Conservation (phyloP, 768 basidiomycete genomes). For the Lentinula lateritia region DNA sequence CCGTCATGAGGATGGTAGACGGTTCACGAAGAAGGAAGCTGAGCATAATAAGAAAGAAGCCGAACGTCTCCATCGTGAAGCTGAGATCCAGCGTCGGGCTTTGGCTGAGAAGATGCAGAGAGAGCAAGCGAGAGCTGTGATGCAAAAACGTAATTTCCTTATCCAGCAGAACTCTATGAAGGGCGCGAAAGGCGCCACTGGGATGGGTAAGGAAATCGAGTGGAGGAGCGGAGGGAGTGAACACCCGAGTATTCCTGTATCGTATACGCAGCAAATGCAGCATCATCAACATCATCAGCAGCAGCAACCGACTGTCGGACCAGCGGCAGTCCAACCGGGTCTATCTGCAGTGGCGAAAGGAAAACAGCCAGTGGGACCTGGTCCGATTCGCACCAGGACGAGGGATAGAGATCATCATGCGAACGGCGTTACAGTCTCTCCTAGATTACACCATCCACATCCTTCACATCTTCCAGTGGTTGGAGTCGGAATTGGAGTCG, state of each 20-base stretch:
- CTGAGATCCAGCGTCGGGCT: constrained; percentile 79
- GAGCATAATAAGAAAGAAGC: constrained; percentile 79
- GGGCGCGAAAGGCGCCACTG: constrained; percentile 13
- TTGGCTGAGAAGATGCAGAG: constrained; percentile 68
- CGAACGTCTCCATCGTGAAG: constrained; percentile 70
- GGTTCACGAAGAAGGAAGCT: background rate
- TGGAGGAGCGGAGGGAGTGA: constrained; percentile 47
- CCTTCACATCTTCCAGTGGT: background rate
- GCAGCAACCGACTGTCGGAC: constrained; percentile 24
- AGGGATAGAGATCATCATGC: constrained; percentile 38
- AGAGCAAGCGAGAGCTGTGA: constrained; percentile 89
- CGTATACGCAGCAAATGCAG: constrained; percentile 26
- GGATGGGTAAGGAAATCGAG: constrained; percentile 31
- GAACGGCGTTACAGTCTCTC: constrained; percentile 30
- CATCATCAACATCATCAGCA: constrained; percentile 51
- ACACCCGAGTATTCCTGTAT: constrained; percentile 33
- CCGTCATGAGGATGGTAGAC: background rate
- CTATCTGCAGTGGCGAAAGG: background rate
- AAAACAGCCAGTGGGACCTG: constrained; percentile 14
- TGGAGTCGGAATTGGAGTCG: background rate
- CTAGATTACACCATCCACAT: background rate
- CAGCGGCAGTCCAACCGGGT: background rate
- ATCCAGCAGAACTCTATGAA: constrained; percentile 48
- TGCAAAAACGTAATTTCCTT: constrained; percentile 82
- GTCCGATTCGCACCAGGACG: constrained; percentile 45